Conservation (phyloP, 345 rosid species). For the Gossypium bickii region DNA sequence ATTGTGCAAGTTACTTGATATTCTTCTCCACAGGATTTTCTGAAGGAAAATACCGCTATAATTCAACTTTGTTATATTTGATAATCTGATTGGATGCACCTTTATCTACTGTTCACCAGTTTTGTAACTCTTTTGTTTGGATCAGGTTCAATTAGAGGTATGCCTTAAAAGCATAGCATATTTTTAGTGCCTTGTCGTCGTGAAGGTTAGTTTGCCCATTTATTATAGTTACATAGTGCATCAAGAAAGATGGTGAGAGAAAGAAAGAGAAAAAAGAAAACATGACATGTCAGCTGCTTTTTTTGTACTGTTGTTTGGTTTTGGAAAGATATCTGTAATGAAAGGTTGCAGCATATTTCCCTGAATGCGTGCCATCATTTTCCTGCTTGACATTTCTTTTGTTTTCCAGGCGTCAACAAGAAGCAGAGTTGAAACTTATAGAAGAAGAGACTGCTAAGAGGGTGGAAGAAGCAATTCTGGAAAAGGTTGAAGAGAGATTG, state of each 20-base stretch:
- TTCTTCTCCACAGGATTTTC: constrained; percentile 76
- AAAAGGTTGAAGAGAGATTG: constrained; percentile 77
- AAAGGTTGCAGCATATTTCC: constrained; percentile 17
- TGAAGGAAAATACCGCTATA: constrained; percentile 85
- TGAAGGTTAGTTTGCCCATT: constrained; percentile 60
- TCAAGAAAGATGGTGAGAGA: constrained; percentile 19
- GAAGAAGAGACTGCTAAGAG: constrained; percentile 92
- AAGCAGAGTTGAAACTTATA: constrained; percentile 78
- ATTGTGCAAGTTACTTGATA: constrained; percentile 66
- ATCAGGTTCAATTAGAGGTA: constrained; percentile 86
- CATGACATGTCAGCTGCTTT: constrained; percentile 21
- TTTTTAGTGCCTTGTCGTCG: constrained; percentile 44
- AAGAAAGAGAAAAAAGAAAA: constrained; percentile 12
- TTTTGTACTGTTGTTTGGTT: constrained; percentile 29
- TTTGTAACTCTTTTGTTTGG: constrained; percentile 71
- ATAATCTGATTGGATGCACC: constrained; percentile 58
- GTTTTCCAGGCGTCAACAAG: constrained; percentile 76
- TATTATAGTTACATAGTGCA: constrained; percentile 27
- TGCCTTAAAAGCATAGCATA: constrained; percentile 64
- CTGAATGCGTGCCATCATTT: constrained; percentile 20
- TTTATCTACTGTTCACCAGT: constrained; percentile 72
- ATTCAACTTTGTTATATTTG: constrained; percentile 61
- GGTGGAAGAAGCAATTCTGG: constrained; percentile 71
- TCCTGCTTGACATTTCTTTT: constrained; percentile 34
- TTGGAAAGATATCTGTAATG: constrained; percentile 33